Evolutionary conservation across 345 rosid species (phyloP), one percentile per base, ranked within the genome.

Genomic region (Mangifera indica): DNA sequence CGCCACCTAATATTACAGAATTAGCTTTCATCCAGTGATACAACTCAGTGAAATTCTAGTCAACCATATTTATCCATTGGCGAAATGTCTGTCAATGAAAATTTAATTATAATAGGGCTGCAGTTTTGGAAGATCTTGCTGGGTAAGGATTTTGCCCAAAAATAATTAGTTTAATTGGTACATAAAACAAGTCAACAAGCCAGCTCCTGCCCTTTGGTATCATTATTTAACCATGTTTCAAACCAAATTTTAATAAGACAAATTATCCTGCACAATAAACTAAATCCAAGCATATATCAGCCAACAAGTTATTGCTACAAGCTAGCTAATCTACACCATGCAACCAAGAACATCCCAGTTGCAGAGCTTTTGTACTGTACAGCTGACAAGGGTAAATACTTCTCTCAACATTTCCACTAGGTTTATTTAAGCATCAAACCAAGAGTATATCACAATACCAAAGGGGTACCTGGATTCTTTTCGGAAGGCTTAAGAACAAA

Each of bases 401-500:
- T 60, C 29, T 60, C 29, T n/a, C n/a, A 14, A 51, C n/a, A 24
- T 18, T 72, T 59, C 62, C 67, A 15, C 37, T 51, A 26, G 17
- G 29, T 60, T 59, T 60, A 45, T 4, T 15, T 51, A 24, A 44
- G 52, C 40, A 62, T 34, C 48, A 60, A 60, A 21, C 56, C 74
- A 48, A 59, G 54, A n/a, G 22, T 52, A 62, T 46, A 72, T 8
- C 61, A 10, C 69, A 40, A 66, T 20, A 20, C 40, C 29, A 61
- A 70, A 40, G 56, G 11, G 59, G 25, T 37, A 84, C 87, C 85
- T 79, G 82, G 87, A 73, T 72, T 71, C 53, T 80, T 79, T 59
- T 76, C 82, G 26, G 80, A 79, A 46, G 87, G 74, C 80, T 79
- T 82, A 40, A 81, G 80, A 73, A 84, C 57, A 75, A 77, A 84